Base-by-base conservation (phyloP, 2,329 filamentous ascomycete genomes). In the Sphaerostilbella broomeana region DNA sequence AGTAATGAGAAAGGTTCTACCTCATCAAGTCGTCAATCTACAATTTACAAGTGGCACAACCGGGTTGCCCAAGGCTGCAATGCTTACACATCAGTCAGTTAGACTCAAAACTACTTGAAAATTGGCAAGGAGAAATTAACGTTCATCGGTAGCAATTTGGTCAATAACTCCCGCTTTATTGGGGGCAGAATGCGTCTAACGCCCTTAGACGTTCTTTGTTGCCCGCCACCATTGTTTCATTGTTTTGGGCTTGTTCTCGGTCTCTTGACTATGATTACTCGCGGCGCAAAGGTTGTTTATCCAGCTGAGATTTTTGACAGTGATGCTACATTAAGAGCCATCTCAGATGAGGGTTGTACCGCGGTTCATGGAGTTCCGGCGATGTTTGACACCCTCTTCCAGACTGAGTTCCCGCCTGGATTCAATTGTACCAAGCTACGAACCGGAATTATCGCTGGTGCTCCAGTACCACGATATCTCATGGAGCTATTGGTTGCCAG, bases 201-300 rank as follows among this genome's bases (percentile, higher is more conserved):
- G 0, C 63, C 74, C 3, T 65, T 69, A 31, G 84, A 89, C 53
- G 67, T 81, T 6, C 69, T 92, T 9, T 90, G 85, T 66, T 92
- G 86, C 57, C 85, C 85, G 3, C 85, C 86, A 0, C 86, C 86
- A 0, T 70, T 92, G 4, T 92, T 92, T 68, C 86, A 92, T 65
- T 90, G 84, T 65, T 90, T 90, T 55, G 85, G 85, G 2, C 73
- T 90, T 6, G 84, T 89, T 1, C 74, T 88, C 3, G 85, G 85
- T 7, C 69, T 89, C 30, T 72, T 89, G 40, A 79, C 83, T 2
- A 71, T 77, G 29, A 62, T 88, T 37, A 87, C 82, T 0, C 84
- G 89, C 56, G 84, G 85, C 32, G 77, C 76, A 26, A 84, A 82
- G 58, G 79, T 88, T 35, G 77, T 90, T 8, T 86, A 86, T 53